Evolutionary conservation across 768 basidiomycete genomes (phyloP).

Genomic region (Naematelia aurantialba): DNA sequence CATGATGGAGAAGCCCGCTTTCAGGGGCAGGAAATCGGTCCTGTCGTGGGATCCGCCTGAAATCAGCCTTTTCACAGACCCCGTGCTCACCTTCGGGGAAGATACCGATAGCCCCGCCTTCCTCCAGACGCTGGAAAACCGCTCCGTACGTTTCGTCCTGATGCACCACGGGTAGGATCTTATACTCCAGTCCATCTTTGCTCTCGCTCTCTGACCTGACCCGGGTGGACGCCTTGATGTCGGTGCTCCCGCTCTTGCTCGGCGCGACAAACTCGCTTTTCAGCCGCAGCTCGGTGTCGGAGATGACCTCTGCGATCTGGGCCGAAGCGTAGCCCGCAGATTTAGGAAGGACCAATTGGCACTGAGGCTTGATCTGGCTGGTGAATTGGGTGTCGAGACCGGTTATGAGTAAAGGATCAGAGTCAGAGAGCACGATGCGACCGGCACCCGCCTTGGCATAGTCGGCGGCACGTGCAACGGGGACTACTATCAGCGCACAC

Average conservation of each 20-base stretch:
- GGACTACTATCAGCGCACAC: constrained; percentile 58
- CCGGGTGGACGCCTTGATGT: constrained; percentile 44
- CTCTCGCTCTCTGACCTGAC: constrained; percentile 33
- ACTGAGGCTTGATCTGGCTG: constrained; percentile 59
- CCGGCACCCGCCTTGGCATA: constrained; percentile 73
- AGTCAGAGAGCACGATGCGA: constrained; percentile 62
- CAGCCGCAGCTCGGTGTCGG: constrained; percentile 67
- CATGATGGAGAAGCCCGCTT: constrained; percentile 97
- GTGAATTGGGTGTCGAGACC: constrained; percentile 78
- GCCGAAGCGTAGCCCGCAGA: constrained; percentile 69
- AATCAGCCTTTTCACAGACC: constrained; percentile 12
- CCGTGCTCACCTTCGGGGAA: constrained; percentile 81
- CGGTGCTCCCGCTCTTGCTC: constrained; percentile 45
- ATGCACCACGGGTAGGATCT: constrained; percentile 80
- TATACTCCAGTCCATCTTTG: constrained; percentile 69
- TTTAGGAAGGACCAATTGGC: constrained; percentile 65
- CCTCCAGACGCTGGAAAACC: constrained; percentile 79
- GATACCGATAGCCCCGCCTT: constrained; percentile 89
- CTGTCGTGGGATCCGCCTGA: constrained; percentile 96
- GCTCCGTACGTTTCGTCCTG: constrained; percentile 91
- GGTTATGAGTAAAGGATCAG: constrained; percentile 74
- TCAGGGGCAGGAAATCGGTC: constrained; percentile 89
- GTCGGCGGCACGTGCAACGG: constrained; percentile 88
- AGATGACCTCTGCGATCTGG: constrained; percentile 81
- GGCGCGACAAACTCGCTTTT: constrained; percentile 44